Percentiles rank a stretch among this genome's conserved stretches.
Evolutionary conservation across 2,329 filamentous ascomycete genomes (phyloP).

Genomic region (Monilinia aucupariae): DNA sequence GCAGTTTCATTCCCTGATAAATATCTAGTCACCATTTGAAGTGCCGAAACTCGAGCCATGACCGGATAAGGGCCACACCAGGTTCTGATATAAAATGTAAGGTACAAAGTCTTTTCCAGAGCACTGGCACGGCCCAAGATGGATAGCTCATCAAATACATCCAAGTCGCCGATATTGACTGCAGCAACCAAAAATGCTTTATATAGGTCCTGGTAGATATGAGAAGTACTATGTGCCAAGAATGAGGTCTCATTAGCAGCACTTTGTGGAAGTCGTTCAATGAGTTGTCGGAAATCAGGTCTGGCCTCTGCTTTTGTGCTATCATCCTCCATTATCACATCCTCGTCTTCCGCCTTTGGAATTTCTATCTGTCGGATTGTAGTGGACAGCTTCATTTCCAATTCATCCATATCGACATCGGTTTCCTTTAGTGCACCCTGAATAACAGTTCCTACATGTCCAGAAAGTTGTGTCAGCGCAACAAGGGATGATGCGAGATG

Average conservation of each 20-base stretch:
- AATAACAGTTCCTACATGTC: slow-evolving; percentile 57
- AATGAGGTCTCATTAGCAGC: slow-evolving; percentile 45
- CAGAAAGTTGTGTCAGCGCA: slow-evolving; percentile 54
- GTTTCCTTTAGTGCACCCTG: slow-evolving; percentile 60
- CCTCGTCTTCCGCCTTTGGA: slow-evolving; percentile 45
- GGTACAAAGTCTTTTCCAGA: slow-evolving; percentile 57
- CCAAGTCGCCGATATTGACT: slow-evolving; percentile 39
- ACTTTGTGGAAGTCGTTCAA: slow-evolving; percentile 31
- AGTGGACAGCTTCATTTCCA: slow-evolving; percentile 70
- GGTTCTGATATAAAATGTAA: slow-evolving; percentile 70
- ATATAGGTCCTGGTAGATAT: slow-evolving; percentile 54
- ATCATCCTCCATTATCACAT: slow-evolving; percentile 46
- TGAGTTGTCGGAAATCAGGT: slow-evolving; percentile 33
- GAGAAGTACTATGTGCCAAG: slow-evolving; percentile 45
- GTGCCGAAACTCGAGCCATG: slow-evolving; percentile 61
- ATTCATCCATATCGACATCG: slow-evolving; percentile 64
- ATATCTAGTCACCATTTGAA: slow-evolving; percentile 57
- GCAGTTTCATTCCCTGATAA: slow-evolving; percentile 47
- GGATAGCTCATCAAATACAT: slow-evolving; percentile 43
- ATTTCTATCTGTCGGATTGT: slow-evolving; percentile 56
- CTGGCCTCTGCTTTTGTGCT: slow-evolving; percentile 24
- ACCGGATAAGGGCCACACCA: slow-evolving; percentile 69
- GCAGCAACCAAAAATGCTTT: slow-evolving; percentile 53
- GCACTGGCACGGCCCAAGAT: slow-evolving; percentile 51
- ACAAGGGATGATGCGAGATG: slow-evolving; percentile 64